Percentiles rank a stretch among this genome's conserved stretches.
These are phyloP conservation scores for Athelia psychrophila DNA, from an alignment of 1,284 basidiomycete species.

Conservation along the genomic window DNA sequence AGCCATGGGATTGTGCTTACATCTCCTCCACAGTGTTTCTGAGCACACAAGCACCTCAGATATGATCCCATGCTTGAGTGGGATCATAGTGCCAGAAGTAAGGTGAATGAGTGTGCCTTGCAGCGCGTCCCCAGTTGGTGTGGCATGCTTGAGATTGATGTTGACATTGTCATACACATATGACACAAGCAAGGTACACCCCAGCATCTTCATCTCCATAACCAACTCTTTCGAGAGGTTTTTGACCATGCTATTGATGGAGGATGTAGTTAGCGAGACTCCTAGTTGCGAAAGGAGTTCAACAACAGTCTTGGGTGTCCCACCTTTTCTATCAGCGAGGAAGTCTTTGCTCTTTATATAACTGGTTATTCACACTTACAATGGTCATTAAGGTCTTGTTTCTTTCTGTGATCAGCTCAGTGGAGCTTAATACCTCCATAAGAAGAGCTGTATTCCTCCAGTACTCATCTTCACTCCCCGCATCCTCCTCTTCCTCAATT, in stretches of 20 bases:
- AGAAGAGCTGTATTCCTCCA: too few relatives aligned
- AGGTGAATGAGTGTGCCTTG: not conserved
- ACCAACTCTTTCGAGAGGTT: not conserved
- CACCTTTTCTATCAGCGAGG: not conserved
- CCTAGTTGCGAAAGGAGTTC: conserved; percentile 5
- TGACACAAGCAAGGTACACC: not conserved
- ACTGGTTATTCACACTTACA: too few relatives aligned
- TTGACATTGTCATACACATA: conserved; percentile 7
- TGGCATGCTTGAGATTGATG: conserved; percentile 3
- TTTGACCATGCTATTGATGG: conserved; percentile 1
- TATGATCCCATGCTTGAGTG: not conserved
- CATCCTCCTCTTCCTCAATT: too few relatives aligned
- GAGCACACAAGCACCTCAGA: not conserved
- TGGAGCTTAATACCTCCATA: too few relatives aligned
- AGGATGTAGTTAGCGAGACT: not conserved
- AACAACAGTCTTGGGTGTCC: conserved; percentile 6
- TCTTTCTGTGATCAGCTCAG: too few relatives aligned
- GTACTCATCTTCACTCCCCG: too few relatives aligned
- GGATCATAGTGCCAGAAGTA: conserved; percentile 4
- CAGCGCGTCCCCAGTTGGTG: conserved; percentile 2
- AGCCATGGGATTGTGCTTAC: not conserved
- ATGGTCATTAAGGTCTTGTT: too few relatives aligned
- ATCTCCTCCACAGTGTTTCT: not conserved
- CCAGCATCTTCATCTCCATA: not conserved
- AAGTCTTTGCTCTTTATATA: too few relatives aligned